phyloP scores from a whole-genome alignment of 2,329 filamentous ascomycete genomes.

The Rhinocladiella similis region DNA sequence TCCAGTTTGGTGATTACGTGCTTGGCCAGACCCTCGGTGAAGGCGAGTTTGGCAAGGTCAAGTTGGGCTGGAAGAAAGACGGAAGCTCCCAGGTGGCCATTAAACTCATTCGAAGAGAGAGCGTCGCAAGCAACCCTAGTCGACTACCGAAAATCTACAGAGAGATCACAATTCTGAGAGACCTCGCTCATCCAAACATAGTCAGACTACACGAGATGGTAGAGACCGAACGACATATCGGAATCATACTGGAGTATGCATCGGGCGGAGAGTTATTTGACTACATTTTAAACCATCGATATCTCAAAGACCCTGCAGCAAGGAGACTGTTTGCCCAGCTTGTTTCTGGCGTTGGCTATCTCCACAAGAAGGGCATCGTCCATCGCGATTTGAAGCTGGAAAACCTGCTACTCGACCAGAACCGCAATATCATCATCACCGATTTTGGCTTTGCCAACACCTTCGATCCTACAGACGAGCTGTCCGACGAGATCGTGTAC shows the following conservation, averaged over 20 bases:
- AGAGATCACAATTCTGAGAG: conserved; percentile 87
- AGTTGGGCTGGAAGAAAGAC: conserved; percentile 96
- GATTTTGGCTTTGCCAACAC: conserved; percentile 99
- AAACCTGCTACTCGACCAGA: conserved; percentile 90
- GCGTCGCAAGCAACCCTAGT: conserved; percentile 81
- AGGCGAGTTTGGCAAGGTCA: conserved; percentile 98
- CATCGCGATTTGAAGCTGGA: conserved; percentile 96
- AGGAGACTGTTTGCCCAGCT: conserved; percentile 91
- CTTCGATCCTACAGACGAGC: conserved; percentile 84
- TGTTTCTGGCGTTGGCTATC: conserved; percentile 92
- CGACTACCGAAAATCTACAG: conserved; percentile 95
- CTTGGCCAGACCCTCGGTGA: conserved; percentile 94
- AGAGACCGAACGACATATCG: conserved; percentile 94
- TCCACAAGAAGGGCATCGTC: conserved; percentile 98
- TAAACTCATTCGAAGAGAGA: conserved; percentile 93
- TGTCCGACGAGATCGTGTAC: conserved; percentile 86
- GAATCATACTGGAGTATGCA: conserved; percentile 96
- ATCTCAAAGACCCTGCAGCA: conserved; percentile 90
- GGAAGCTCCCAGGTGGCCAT: conserved; percentile 94
- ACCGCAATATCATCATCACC: conserved; percentile 98
- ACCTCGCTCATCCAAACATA: conserved; percentile 92
- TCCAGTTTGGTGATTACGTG: conserved; percentile 93
- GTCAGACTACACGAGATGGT: conserved; percentile 98
- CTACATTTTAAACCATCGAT: conserved; percentile 95
- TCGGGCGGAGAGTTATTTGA: conserved; percentile 97